Percentiles rank a stretch among this genome's conserved stretches.
phyloP scores from a whole-genome alignment of 148 eudicot genomes.

The Fagopyrum esculentum region DNA sequence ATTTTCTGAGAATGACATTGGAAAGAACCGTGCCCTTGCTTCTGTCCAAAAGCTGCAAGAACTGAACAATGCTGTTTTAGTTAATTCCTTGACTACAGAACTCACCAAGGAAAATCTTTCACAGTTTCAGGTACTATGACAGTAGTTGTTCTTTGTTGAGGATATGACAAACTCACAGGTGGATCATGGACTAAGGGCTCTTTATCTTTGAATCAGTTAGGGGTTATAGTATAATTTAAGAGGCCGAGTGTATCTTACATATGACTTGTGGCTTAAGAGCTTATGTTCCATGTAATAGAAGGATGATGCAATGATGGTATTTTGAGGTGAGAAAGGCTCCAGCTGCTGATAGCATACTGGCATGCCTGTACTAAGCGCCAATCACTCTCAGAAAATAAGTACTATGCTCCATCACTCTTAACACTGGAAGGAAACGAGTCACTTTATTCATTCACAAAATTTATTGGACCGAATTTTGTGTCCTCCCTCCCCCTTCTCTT shows the following conservation, averaged over 20 bases:
- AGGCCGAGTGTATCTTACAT: not conserved
- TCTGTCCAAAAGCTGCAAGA: constrained; percentile 64
- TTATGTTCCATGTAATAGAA: not conserved
- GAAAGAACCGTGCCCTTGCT: constrained; percentile 54
- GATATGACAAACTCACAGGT: not conserved
- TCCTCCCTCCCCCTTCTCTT: not conserved
- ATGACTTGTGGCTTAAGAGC: not conserved
- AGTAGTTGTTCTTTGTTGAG: not conserved
- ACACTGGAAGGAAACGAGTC: not conserved
- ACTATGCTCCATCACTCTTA: not conserved
- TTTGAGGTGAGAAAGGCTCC: not conserved
- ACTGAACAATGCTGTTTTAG: constrained; percentile 52
- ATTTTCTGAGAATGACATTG: constrained; percentile 53
- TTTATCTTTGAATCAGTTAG: not conserved
- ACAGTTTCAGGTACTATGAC: constrained; percentile 42
- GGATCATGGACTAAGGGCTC: not conserved
- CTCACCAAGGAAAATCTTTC: constrained; percentile 55
- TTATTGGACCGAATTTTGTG: not conserved
- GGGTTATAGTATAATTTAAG: not conserved
- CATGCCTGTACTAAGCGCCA: not conserved
- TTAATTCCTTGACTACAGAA: constrained; percentile 39
- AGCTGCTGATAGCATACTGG: not conserved
- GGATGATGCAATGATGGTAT: not conserved
- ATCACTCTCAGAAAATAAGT: not conserved
- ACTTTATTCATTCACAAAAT: not conserved